These are phyloP conservation scores for Arxiozyma slooffiae DNA, from an alignment of 1,139 yeast species.

Conservation along the genomic window DNA sequence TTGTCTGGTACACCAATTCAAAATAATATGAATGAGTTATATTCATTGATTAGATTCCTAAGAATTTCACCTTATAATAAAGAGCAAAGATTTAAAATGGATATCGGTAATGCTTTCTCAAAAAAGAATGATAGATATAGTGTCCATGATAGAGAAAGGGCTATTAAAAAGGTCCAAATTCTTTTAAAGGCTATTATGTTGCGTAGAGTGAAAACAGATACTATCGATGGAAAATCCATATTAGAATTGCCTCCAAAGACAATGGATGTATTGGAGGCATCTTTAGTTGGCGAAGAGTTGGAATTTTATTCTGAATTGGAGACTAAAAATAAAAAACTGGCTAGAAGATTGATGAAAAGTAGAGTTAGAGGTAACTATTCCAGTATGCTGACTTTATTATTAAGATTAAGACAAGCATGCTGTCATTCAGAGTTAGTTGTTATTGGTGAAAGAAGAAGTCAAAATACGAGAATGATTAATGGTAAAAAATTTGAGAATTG, in stretches of 20 bases:
- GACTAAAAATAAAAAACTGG: slow-evolving; percentile 45
- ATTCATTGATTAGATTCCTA: slow-evolving; percentile 65
- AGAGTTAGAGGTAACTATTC: slow-evolving; percentile 40
- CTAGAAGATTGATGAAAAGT: slow-evolving; percentile 35
- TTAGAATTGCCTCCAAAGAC: slow-evolving; percentile 61
- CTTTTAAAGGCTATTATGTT: slow-evolving; percentile 66
- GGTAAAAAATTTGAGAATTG: slow-evolving; percentile 27
- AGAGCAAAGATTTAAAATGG: slow-evolving; percentile 46
- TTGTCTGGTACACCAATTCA: slow-evolving; percentile 95
- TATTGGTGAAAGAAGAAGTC: slow-evolving; percentile 45
- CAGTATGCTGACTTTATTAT: slow-evolving; percentile 58
- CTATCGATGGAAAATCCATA: slow-evolving; percentile 73
- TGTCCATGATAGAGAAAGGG: slow-evolving; percentile 31
- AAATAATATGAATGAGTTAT: slow-evolving; percentile 70
- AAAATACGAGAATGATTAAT: slow-evolving; percentile 23
- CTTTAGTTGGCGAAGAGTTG: slow-evolving; percentile 44
- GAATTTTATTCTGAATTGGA: slow-evolving; percentile 56
- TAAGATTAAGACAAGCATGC: slow-evolving; percentile 84
- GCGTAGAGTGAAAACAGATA: slow-evolving; percentile 65
- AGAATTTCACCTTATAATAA: slow-evolving; percentile 57
- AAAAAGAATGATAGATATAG: slow-evolving; percentile 32
- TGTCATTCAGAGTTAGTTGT: slow-evolving; percentile 72
- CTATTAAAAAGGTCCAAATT: slow-evolving; percentile 61
- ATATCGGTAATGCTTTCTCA: slow-evolving; percentile 51
- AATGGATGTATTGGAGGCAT: slow-evolving; percentile 39